Evolutionary conservation across 495 filamentous ascomycete species (phyloP), one percentile per base, ranked within the genome.

Genomic region (Annulohypoxylon nitens): DNA sequence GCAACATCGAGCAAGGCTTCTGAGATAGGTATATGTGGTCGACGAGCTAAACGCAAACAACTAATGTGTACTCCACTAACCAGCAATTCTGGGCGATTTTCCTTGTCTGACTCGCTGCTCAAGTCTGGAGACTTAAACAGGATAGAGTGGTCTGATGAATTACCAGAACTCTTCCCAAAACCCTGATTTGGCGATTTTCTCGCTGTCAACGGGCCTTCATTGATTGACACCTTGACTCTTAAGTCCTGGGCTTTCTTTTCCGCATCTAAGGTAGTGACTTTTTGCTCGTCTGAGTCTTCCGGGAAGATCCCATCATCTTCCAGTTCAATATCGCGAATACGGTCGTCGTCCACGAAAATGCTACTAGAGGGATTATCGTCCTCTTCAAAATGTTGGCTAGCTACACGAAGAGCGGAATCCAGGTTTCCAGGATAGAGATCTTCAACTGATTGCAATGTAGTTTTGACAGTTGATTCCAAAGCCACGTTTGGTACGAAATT

Each of bases 341-440:
- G 77, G 23, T 79, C 74, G 61, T 87, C 85, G 60, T 88, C 83
- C 10, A 87, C 82, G 18, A 83, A 75, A 18, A 83, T 79, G 47
- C 77, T 83, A 51, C 73, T 79, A 6, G 66, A 47, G 5, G 73
- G 72, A 20, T 80, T 69, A 2, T 61, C 59, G 34, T 80, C 75
- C 1, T 61, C 69, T 30, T 73, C 71, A 10, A 77, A 41, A 1
- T 65, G 48, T n/a, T 70, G 73, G 0, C 76, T 70, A 14, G 79
- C 64, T 12, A 83, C 76, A 6, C 84, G 82, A 34, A 86, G 76
- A n/a, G 83, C 83, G 23, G 84, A 82, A 1, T 83, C 76, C 26
- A 94, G 75, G 55, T 89, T 91, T n/a, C 89, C 85, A 0, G 92
- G 88, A 74, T 89, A 97, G 25, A 98, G 85, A 78, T 98, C 96